Conservation (phyloP, 352 stramenopile species). For the Pythium pyrilobum region DNA sequence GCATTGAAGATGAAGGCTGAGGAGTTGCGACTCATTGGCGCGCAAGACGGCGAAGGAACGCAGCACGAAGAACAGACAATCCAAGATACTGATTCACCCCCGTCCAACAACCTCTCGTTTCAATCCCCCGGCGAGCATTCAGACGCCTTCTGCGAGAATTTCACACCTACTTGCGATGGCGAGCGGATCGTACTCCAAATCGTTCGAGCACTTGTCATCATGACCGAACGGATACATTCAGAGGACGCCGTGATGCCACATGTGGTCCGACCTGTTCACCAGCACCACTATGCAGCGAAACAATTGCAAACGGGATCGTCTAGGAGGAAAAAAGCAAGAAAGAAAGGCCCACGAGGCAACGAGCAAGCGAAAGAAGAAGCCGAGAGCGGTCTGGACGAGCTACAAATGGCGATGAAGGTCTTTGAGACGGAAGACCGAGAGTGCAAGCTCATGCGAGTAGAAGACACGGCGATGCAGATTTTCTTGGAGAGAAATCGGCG, state of each 20-base stretch:
- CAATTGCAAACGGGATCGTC: constrained; percentile 19
- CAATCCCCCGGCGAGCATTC: too few species aligned
- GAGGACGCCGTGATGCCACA: neutral
- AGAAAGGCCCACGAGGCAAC: constrained; percentile 7
- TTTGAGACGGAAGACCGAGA: constrained; percentile 48
- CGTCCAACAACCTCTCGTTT: too few species aligned
- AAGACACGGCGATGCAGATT: constrained; percentile 45
- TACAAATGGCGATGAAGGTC: constrained; percentile 22
- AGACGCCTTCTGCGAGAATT: neutral
- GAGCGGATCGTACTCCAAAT: constrained; percentile 9
- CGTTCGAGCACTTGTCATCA: constrained; percentile 11
- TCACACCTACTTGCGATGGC: constrained; percentile 6
- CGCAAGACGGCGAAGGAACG: constrained; percentile 8
- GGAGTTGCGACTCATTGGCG: constrained; percentile 27
- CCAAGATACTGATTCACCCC: too few species aligned
- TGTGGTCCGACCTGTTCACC: neutral
- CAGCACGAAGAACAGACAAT: too few species aligned
- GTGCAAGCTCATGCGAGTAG: constrained; percentile 30
- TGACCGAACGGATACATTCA: constrained; percentile 19
- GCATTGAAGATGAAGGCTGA: constrained; percentile 41
- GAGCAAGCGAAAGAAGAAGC: neutral
- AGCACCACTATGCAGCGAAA: neutral
- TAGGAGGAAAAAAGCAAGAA: constrained; percentile 15
- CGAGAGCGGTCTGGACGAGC: constrained; percentile 10
- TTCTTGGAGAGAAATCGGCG: constrained; percentile 41